Evolutionary conservation across 2,329 filamentous ascomycete species (phyloP).

Genomic region (Falciphora oryzae): DNA sequence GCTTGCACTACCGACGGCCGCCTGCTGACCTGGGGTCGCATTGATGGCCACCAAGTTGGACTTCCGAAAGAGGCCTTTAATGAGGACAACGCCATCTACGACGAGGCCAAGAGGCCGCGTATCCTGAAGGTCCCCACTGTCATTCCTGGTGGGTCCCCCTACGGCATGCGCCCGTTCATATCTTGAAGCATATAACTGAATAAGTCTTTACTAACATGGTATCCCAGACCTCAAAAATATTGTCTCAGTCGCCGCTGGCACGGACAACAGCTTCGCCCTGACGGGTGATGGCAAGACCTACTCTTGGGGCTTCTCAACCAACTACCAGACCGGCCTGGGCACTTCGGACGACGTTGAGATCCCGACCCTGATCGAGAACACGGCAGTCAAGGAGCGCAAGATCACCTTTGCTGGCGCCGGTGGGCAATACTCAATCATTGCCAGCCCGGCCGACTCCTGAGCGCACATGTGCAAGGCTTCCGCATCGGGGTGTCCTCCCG

Average conservation of each 20-base stretch:
- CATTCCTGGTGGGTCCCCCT: constrained; percentile 43
- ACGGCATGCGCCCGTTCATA: not conserved
- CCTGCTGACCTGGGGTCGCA: constrained; percentile 55
- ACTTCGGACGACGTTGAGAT: constrained; percentile 71
- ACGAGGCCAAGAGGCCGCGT: constrained; percentile 59
- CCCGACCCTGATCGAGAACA: constrained; percentile 79
- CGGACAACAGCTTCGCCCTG: constrained; percentile 69
- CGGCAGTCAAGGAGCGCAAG: constrained; percentile 68
- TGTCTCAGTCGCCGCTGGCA: constrained; percentile 54
- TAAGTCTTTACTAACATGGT: constrained; percentile 16
- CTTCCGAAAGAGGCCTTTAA: constrained; percentile 50
- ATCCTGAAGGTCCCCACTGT: constrained; percentile 63
- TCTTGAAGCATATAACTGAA: not conserved
- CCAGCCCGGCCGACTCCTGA: constrained; percentile 31
- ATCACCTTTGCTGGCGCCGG: constrained; percentile 79
- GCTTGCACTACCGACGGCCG: constrained; percentile 52
- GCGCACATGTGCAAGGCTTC: constrained; percentile 10
- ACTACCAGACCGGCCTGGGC: constrained; percentile 75
- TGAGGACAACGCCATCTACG: constrained; percentile 55
- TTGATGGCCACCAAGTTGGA: constrained; percentile 50
- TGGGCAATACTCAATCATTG: constrained; percentile 72
- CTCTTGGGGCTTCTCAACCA: constrained; percentile 75
- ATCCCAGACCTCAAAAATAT: constrained; percentile 45
- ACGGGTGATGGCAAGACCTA: constrained; percentile 64
- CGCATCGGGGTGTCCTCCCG: not conserved